phyloP scores from a whole-genome alignment of 2,329 filamentous ascomycete genomes.

The Scorias spongiosa region DNA sequence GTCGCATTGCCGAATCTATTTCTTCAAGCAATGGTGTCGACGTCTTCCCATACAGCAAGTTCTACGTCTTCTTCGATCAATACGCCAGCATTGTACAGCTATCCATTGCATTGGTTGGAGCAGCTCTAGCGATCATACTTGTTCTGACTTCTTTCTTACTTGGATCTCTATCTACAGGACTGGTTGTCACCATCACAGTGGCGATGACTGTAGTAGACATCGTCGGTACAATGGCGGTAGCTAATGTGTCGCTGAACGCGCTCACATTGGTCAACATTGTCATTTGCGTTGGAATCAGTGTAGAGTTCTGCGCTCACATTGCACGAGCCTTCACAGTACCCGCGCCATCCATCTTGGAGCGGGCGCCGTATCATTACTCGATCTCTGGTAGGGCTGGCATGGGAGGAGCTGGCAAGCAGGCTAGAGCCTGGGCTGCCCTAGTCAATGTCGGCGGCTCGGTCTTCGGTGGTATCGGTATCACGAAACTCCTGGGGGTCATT shows the following conservation, averaged over 20 bases:
- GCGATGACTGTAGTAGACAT: constrained; percentile 91
- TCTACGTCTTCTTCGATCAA: constrained; percentile 99
- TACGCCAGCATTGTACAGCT: constrained; percentile 74
- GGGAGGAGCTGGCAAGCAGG: constrained; percentile 51
- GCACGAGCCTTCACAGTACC: constrained; percentile 94
- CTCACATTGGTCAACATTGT: constrained; percentile 91
- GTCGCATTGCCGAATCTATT: constrained; percentile 70
- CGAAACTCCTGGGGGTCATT: constrained; percentile 80
- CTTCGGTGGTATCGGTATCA: constrained; percentile 90
- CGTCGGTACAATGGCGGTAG: constrained; percentile 83
- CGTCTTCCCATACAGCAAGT: constrained; percentile 92
- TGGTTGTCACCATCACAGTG: constrained; percentile 73
- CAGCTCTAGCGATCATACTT: constrained; percentile 75
- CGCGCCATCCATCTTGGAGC: constrained; percentile 64
- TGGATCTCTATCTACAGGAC: constrained; percentile 66
- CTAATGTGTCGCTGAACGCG: constrained; percentile 80
- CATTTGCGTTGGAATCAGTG: constrained; percentile 90
- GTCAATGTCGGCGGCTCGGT: constrained; percentile 92
- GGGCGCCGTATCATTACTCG: constrained; percentile 52
- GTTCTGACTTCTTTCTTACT: constrained; percentile 64
- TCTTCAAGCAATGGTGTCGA: constrained; percentile 56
- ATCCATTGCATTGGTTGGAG: constrained; percentile 63
- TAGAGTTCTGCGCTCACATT: constrained; percentile 96
- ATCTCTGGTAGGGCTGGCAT: background rate
- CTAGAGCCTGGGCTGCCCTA: constrained; percentile 79